Evolutionary conservation across 2,329 filamentous ascomycete genomes (phyloP).

Genomic region (Truncatella angustata): DNA sequence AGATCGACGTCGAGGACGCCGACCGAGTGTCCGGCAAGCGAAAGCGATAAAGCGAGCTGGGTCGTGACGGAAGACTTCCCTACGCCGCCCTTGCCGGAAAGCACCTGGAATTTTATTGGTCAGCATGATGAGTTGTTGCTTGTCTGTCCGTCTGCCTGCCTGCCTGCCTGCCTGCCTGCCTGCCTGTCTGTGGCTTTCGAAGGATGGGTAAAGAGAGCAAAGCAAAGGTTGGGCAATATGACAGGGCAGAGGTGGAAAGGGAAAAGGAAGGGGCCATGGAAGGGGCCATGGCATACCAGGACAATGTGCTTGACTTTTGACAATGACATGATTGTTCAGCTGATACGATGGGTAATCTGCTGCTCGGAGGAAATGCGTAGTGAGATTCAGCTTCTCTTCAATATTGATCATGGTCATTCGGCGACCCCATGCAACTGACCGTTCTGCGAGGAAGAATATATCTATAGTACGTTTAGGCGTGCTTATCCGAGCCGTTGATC

Average conservation of each 20-base stretch:
- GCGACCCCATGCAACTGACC: too few species aligned
- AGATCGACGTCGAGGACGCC: slow-evolving; percentile 96
- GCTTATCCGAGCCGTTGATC: background rate
- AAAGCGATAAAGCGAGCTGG: slow-evolving; percentile 87
- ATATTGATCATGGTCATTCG: too few species aligned
- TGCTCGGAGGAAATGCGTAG: too few species aligned
- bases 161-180: too few species aligned
- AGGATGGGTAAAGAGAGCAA: too few species aligned
- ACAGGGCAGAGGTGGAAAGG: background rate
- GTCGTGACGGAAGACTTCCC: slow-evolving; percentile 98
- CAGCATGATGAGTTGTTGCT: too few species aligned
- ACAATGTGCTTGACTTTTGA: slow-evolving; percentile 74
- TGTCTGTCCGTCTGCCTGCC: too few species aligned
- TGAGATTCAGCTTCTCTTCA: too few species aligned
- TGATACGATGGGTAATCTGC: background rate
- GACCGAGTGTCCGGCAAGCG: slow-evolving; percentile 81
- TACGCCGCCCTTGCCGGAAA: slow-evolving; percentile 96
- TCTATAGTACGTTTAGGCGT: background rate
- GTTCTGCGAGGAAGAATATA: background rate
- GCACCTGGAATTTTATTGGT: slow-evolving; percentile 47
- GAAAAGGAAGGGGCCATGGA: background rate
- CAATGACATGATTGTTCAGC: slow-evolving; percentile 60
- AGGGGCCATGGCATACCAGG: slow-evolving; percentile 55
- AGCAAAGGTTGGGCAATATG: too few species aligned
- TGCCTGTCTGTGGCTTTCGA: too few species aligned